These are phyloP conservation scores for Elasticomyces elasticus DNA, from an alignment of 495 filamentous ascomycete species.

Conservation along the genomic window DNA sequence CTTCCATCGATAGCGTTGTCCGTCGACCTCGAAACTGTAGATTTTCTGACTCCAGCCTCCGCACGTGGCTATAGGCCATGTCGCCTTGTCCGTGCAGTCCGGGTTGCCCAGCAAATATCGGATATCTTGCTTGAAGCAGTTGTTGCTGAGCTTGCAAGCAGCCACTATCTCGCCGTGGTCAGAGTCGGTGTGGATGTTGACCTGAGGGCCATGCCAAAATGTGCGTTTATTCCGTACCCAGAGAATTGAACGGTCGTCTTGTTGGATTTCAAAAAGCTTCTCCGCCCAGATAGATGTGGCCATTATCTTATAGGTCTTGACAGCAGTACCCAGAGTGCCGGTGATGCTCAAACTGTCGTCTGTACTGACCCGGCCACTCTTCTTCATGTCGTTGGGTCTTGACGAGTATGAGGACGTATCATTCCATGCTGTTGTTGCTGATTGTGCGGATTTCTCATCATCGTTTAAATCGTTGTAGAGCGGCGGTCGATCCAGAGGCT, in stretches of 20 bases:
- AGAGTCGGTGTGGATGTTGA: neutral
- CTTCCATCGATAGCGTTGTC: neutral
- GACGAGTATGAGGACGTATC: neutral
- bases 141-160: neutral
- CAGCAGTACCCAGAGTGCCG: neutral
- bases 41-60: neutral
- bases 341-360: neutral
- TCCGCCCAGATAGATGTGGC: neutral
- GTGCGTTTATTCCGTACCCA: neutral
- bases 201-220: neutral
- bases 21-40: neutral
- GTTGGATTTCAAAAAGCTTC: neutral
- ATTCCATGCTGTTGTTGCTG: neutral
- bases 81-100: neutral
- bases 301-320: neutral
- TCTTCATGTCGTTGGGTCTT: neutral
- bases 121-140: neutral
- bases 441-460: neutral
- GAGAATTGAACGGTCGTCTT: neutral
- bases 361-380: neutral
- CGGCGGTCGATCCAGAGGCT: neutral
- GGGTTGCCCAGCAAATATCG: neutral
- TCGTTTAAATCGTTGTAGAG: neutral
- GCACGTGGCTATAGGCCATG: neutral
- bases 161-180: neutral